A percentile compares a stretch with the other conserved stretches of the same genome.
Evolutionary conservation across 2,329 filamentous ascomycete species (phyloP).

Genomic region (Setomelanomma holmii): DNA sequence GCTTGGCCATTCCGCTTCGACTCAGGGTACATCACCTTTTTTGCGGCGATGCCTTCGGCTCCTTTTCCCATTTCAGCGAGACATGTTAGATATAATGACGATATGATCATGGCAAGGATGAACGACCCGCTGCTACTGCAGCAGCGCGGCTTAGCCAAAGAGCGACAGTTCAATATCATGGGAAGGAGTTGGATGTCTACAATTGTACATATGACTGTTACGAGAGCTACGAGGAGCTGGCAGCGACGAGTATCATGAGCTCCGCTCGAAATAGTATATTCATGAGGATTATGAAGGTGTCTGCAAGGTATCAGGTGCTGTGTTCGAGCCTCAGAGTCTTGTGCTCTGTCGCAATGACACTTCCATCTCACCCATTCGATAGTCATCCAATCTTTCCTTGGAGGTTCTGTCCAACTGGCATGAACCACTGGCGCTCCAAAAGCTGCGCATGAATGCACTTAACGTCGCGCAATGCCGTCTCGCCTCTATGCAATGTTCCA

Average conservation of each 20-base stretch:
- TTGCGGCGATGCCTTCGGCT: conserved; percentile 29
- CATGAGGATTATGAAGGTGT: too few species aligned
- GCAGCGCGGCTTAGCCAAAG: conserved; percentile 22
- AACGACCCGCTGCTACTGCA: conserved; percentile 26
- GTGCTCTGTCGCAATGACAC: too few species aligned
- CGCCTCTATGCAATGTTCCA: neutral
- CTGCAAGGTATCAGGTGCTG: too few species aligned
- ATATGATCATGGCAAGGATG: conserved; percentile 47
- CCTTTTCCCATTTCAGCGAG: conserved; percentile 45
- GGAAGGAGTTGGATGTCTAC: conserved; percentile 22
- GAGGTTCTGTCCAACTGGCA: too few species aligned
- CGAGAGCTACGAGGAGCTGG: conserved; percentile 20
- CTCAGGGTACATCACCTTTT: conserved; percentile 18
- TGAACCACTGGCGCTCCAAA: too few species aligned
- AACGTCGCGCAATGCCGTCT: neutral
- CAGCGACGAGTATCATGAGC: conserved; percentile 15
- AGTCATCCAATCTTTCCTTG: too few species aligned
- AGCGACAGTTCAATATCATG: conserved; percentile 23
- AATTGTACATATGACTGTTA: conserved; percentile 42
- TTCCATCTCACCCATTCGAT: too few species aligned
- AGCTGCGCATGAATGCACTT: too few species aligned
- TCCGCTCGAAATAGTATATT: conserved; percentile 2
- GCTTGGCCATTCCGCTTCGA: too few species aligned
- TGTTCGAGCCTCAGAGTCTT: too few species aligned
- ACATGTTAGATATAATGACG: conserved; percentile 45